Percentiles rank a stretch among this genome's conserved stretches.
Conservation (phyloP, 177 flowering plant genomes). For the Vitis hybrid region DNA sequence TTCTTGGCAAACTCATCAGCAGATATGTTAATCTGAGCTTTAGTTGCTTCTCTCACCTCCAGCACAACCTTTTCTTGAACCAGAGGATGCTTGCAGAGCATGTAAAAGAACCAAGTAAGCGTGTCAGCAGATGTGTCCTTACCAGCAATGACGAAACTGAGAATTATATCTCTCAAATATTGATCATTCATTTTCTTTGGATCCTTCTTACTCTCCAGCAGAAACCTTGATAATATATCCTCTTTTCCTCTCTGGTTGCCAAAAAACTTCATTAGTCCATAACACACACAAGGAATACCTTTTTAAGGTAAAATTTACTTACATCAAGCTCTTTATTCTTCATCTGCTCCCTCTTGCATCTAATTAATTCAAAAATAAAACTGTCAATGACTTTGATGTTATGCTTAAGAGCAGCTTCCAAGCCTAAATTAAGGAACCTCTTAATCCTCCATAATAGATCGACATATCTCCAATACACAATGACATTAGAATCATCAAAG, state of each 20-base stretch:
- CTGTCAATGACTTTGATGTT: conserved; percentile 18
- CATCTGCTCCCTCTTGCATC: conserved; percentile 7
- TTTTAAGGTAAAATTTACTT: not conserved
- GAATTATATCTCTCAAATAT: conserved; percentile 44
- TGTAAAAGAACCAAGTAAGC: conserved; percentile 50
- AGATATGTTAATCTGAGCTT: not conserved
- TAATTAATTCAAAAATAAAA: conserved; percentile 16
- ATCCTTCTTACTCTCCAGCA: conserved; percentile 32
- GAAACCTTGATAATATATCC: conserved; percentile 45
- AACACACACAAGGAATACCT: not conserved
- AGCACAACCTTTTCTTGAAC: conserved; percentile 39
- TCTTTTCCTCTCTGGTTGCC: conserved; percentile 10
- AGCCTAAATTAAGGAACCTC: conserved; percentile 19
- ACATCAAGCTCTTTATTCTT: not conserved
- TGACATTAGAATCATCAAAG: conserved; percentile 15
- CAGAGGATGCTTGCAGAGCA: conserved; percentile 46
- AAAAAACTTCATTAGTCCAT: not conserved
- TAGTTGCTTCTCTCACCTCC: conserved; percentile 32
- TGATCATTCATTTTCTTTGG: conserved; percentile 33
- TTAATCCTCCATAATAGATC: conserved; percentile 29
- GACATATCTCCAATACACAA: conserved; percentile 18
- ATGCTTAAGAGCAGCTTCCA: conserved; percentile 22
- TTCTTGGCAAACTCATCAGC: conserved; percentile 19
- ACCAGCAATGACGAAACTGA: conserved; percentile 45
- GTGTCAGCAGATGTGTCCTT: conserved; percentile 44